Conservation (phyloP, 805 yeast species). For the Spencermartinsiella europaea region DNA sequence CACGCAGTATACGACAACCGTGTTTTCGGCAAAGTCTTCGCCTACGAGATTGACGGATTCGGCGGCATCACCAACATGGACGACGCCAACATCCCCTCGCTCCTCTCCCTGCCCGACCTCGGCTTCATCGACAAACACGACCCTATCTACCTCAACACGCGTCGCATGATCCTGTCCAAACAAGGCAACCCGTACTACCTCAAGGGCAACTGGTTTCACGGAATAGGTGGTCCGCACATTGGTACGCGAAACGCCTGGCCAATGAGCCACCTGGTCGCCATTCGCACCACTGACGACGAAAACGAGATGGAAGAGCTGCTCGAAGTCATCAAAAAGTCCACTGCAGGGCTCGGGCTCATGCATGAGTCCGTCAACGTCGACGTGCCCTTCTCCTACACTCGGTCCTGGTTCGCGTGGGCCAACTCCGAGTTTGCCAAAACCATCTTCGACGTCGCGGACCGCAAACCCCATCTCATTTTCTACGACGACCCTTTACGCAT, state of each 20-base stretch:
- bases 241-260: conserved; percentile 87
- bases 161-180: conserved; percentile 65
- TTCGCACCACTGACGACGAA: conserved; percentile 70
- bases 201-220: conserved; percentile 57
- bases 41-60: conserved; percentile 86
- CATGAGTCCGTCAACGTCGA: conserved; percentile 77
- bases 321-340: conserved; percentile 48
- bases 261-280: conserved; percentile 70
- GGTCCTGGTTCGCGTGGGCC: conserved; percentile 95
- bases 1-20: conserved; percentile 68
- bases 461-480: conserved; percentile 70
- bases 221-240: conserved; percentile 89
- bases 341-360: conserved; percentile 74
- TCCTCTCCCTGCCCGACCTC: conserved; percentile 72
- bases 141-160: conserved; percentile 66
- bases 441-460: conserved; percentile 64
- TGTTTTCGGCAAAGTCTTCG: conserved; percentile 68
- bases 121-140: conserved; percentile 54
- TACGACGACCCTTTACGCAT: conserved; percentile 5
- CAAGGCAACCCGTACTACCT: conserved; percentile 76
- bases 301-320: conserved; percentile 54
- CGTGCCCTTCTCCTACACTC: conserved; percentile 45
- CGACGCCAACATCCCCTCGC: conserved; percentile 85
- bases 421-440: conserved; percentile 88
- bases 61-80: conserved; percentile 75